Base-by-base conservation (phyloP, 345 rosid species). In the Pugionium dolabratum region DNA sequence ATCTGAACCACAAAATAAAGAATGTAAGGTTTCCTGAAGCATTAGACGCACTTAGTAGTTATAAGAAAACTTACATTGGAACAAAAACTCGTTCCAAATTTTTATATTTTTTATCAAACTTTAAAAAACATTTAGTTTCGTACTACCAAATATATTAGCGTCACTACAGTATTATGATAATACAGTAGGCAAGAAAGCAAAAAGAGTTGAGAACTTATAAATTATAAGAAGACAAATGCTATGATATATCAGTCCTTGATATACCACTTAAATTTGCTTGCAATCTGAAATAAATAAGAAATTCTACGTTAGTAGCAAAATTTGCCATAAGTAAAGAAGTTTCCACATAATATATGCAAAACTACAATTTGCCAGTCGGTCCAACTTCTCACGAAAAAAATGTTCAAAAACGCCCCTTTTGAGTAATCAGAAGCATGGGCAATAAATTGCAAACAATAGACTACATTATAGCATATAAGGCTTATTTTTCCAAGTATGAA, bases 1-100 rank as follows among this genome's bases (percentile, higher is more conserved):
- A 75, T 82, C 85, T 78, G 75, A 44, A 78, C 68, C 61, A 85
- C 45, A 79, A 43, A 67, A 63, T 55, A 54, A 59, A 67, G 63
- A 62, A 44, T 53, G 32, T 73, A 46, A 66, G 49, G 30, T 65
- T 40, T 64, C 29, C 25, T 34, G 36, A 51, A 49, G 36, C 61
- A 65, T 51, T 58, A 50, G 2, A 36, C 34, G 36, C 37, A 46
- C 6, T 35, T 11, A 56, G 47, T 67, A 32, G 28, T 54, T 53
- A 33, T 33, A 39, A 40, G 30, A 37, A 35, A 47, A 46, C 3
- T 2, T 27, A 37, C 28, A 50, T 29, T 11, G 29, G 18, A 18
- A 18, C 25, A 64, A 59, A 27, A 8, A 29, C 30, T 29, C 11
- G 11, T 51, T 42, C 25, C 7, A 8, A 64, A 28, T 3, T 2